These are phyloP conservation scores for Aspergillus sp. DNA, from an alignment of 2,329 filamentous ascomycete species.

Conservation along the genomic window DNA sequence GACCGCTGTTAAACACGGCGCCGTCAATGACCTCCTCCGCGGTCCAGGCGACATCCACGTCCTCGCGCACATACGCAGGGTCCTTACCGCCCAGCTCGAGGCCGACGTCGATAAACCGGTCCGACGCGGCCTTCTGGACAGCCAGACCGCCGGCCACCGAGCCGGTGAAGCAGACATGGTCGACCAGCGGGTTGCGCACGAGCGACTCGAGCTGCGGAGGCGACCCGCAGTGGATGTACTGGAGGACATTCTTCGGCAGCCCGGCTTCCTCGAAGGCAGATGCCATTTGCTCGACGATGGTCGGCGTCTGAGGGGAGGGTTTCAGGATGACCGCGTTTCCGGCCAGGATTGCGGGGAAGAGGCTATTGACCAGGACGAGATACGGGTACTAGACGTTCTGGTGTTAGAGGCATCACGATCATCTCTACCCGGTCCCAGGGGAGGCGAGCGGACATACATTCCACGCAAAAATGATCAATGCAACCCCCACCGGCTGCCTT, in stretches of 20 bases:
- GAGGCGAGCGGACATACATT: conserved; percentile 55
- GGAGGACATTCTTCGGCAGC: conserved; percentile 71
- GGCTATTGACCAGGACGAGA: conserved; percentile 81
- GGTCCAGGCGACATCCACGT: conserved; percentile 83
- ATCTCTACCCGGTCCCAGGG: neutral
- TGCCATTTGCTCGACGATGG: conserved; percentile 74
- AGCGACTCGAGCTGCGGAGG: conserved; percentile 66
- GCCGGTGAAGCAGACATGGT: conserved; percentile 84
- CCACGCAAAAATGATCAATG: conserved; percentile 88
- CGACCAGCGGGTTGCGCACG: conserved; percentile 65
- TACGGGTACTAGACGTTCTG: conserved; percentile 90
- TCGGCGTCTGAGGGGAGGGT: conserved; percentile 89
- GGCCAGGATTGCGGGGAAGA: conserved; percentile 81
- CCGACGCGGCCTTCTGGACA: conserved; percentile 74
- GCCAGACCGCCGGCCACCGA: conserved; percentile 80
- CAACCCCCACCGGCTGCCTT: conserved; percentile 78
- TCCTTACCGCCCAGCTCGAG: conserved; percentile 93
- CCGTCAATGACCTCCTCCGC: conserved; percentile 93
- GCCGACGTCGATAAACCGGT: conserved; percentile 75
- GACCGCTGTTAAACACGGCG: conserved; percentile 95
- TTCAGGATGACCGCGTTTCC: conserved; percentile 91
- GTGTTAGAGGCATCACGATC: conserved; percentile 2
- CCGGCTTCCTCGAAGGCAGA: conserved; percentile 71
- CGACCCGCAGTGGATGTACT: conserved; percentile 85
- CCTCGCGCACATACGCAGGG: conserved; percentile 75